Conservation (phyloP, 768 basidiomycete species). For the Fomitopsis pulvina region DNA sequence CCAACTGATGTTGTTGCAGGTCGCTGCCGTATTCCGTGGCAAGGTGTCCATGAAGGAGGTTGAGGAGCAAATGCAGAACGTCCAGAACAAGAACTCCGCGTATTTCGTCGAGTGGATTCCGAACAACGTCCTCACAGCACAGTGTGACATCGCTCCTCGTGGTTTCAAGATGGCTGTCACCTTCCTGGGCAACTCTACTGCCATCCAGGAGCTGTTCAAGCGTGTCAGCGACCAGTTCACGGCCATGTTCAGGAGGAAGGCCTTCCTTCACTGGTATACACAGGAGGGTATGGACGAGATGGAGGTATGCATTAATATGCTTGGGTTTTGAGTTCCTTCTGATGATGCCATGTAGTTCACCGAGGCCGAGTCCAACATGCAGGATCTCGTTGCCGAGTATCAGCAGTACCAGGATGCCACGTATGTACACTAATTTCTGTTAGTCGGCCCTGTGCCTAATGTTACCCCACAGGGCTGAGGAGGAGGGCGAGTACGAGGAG, state of each 20-base stretch:
- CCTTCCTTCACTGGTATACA: conserved; percentile 98
- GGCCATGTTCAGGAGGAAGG: conserved; percentile 99
- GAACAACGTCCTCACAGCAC: conserved; percentile 96
- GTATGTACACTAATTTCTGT: conserved; percentile 42
- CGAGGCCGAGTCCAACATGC: conserved; percentile 99
- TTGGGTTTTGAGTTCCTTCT: too few species aligned
- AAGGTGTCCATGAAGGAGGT: conserved; percentile 99
- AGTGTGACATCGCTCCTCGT: conserved; percentile 96
- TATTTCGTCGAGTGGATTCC: conserved; percentile 99
- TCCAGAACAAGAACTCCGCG: conserved; percentile 95
- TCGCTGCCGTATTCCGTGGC: conserved; percentile 97
- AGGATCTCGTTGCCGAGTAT: conserved; percentile 96
- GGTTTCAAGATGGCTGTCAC: conserved; percentile 96
- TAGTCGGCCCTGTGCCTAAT: not conserved
- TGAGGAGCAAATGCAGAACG: conserved; percentile 97
- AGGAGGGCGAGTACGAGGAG: conserved; percentile 88
- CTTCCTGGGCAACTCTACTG: conserved; percentile 95
- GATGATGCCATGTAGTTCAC: conserved; percentile 88
- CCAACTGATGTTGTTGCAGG: conserved; percentile 29
- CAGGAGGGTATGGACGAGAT: conserved; percentile 99
- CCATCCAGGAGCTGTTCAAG: conserved; percentile 98
- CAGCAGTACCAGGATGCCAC: conserved; percentile 95
- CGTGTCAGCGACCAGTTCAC: conserved; percentile 98
- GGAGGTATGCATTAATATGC: conserved; percentile 64
- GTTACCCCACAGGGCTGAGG: conserved; percentile 53